Evolutionary conservation across 345 rosid species (phyloP), one percentile per base, ranked within the genome.

Genomic region (Dimocarpus longan): DNA sequence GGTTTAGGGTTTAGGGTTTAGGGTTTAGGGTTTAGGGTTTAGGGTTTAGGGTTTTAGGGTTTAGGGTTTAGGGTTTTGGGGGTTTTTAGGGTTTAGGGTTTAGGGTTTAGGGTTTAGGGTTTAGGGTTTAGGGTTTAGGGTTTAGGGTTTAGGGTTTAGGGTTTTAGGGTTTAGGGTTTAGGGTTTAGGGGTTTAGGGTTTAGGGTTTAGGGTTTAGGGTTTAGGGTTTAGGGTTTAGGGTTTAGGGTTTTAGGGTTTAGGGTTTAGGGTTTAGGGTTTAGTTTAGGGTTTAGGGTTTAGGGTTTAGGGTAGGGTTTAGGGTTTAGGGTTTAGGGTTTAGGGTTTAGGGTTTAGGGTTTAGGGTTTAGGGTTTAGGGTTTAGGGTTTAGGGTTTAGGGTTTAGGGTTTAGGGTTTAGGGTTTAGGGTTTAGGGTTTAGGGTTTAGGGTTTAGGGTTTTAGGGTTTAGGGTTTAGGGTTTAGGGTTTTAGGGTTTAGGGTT

Each of bases 201-300:
- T n/a, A n/a, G n/a, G n/a, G n/a, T n/a, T n/a, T 75, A 62, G 70
- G 78, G 78, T 62, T 75, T 75, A 62, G 70, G 78, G 78, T 62
- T 75, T 75, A 62, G 70, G 78, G 78, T 68, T 75, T 75, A 11
- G 39, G 78, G 66, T 26, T 75, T 56, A 12, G 46, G 78, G 66
- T 26, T 75, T 37, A 12, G 46, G 78, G 66, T 28, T 60, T 75
- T 26, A 18, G 70, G 78, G 44, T 60, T 75, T 12, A 18, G 70
- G 78, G 44, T 60, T 75, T 26, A 18, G 70, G 78, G 5, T 60
- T 75, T 26, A 26, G 37, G n/a, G n/a, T n/a, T n/a, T n/a, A n/a
- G n/a, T n/a, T n/a, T n/a, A n/a, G n/a, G n/a, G n/a, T n/a, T n/a
- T n/a, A n/a, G n/a, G n/a, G n/a, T n/a, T n/a, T n/a, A n/a, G n/a